Evolutionary conservation across 164 flowering plant genomes (phyloP).

Genomic region (Echeveria elegans): DNA sequence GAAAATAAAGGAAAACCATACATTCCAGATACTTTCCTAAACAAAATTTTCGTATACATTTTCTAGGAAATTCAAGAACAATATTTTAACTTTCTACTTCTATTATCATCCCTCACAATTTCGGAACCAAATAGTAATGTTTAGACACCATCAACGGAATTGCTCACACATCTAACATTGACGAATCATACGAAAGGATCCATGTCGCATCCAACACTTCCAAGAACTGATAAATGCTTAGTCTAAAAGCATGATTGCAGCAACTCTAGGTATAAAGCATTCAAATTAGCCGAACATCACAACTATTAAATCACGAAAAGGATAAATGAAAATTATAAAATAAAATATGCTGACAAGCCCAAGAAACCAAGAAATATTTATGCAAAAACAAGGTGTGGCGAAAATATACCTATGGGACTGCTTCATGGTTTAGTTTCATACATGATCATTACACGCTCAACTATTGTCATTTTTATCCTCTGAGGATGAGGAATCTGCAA

Average conservation of each 20-base stretch:
- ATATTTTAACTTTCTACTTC: no score
- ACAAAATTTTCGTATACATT: no score
- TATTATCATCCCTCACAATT: no score
- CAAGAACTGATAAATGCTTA: background rate
- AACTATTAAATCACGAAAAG: no score
- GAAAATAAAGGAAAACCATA: background rate
- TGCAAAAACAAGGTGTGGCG: background rate
- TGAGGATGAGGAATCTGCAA: background rate
- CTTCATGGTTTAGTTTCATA: background rate
- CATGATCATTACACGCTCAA: background rate
- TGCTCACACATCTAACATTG: background rate
- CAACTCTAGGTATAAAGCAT: background rate
- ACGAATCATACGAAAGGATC: background rate
- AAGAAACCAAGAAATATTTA: no score
- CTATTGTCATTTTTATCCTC: background rate
- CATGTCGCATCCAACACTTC: background rate
- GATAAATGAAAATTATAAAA: no score
- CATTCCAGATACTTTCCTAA: no score
- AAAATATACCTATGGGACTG: background rate
- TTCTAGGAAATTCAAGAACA: no score
- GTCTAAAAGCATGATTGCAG: background rate
- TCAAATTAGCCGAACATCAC: no score
- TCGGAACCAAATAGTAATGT: background rate
- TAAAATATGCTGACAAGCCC: background rate
- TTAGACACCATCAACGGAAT: background rate